These are phyloP conservation scores for Chiua sp. DNA, from an alignment of 1,284 basidiomycete genomes.

Conservation along the genomic window DNA sequence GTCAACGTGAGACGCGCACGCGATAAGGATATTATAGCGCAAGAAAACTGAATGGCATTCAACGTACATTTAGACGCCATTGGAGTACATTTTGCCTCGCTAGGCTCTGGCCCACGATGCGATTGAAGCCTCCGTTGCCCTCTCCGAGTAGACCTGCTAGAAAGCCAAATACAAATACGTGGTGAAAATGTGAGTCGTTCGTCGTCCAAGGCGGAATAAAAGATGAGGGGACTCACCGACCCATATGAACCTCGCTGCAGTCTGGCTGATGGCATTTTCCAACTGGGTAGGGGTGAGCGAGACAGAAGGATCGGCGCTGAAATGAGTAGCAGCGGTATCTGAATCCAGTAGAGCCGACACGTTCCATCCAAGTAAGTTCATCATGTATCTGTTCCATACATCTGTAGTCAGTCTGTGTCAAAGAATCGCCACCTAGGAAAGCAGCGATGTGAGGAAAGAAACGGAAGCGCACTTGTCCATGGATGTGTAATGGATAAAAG, in stretches of 20 bases:
- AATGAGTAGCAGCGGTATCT: background rate
- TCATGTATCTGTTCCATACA: background rate
- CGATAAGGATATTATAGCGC: background rate
- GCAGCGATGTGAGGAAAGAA: too few relatives aligned
- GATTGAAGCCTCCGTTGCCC: background rate
- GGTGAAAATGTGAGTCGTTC: background rate
- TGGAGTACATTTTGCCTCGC: background rate
- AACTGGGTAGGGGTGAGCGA: background rate
- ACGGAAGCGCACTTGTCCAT: too few relatives aligned
- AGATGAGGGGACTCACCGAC: background rate
- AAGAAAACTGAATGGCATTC: background rate
- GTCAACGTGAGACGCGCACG: too few relatives aligned
- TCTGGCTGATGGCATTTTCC: background rate
- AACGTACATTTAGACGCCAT: background rate
- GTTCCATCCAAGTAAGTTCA: background rate
- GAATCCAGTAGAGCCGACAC: background rate
- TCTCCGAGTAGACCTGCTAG: background rate
- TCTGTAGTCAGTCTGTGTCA: too few relatives aligned
- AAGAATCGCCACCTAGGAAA: background rate
- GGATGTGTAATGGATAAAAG: too few relatives aligned
- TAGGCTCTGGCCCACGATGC: background rate
- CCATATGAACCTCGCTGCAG: background rate
- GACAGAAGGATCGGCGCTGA: background rate
- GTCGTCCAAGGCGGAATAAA: background rate
- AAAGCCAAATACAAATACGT: background rate